phyloP scores from a whole-genome alignment of 331 rosid genomes.

The Pyrus hybrid region DNA sequence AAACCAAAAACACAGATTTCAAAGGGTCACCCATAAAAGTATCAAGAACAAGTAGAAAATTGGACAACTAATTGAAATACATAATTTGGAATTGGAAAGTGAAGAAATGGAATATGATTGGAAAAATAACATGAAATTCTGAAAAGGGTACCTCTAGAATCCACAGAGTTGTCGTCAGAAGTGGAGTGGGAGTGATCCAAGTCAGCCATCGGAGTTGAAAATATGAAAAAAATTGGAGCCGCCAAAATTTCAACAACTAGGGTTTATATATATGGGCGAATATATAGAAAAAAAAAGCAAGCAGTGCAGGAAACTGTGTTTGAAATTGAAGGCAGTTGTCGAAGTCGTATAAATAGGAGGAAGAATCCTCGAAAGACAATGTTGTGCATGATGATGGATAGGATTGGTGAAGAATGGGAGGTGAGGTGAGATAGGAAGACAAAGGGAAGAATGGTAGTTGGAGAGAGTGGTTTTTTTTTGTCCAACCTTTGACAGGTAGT shows the following conservation, averaged over 20 bases:
- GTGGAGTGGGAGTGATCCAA: constrained; percentile 40
- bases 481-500: constrained; percentile 54
- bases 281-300: background rate
- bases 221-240: constrained; percentile 13
- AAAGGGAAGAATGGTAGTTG: constrained; percentile 63
- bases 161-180: constrained; percentile 28
- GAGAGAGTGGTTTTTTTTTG: background rate
- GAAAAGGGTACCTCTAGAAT: constrained; percentile 51
- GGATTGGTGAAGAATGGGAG: constrained; percentile 15
- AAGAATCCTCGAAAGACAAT: background rate
- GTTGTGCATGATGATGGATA: background rate
- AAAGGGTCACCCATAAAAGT: background rate
- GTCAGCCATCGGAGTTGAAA: constrained; percentile 43
- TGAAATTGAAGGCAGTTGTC: constrained; percentile 11
- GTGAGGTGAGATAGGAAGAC: constrained; percentile 23
- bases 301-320: constrained; percentile 9
- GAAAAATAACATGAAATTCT: background rate
- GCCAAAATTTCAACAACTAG: background rate
- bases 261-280: background rate
- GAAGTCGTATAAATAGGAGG: constrained; percentile 30
- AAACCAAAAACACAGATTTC: background rate
- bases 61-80: background rate
- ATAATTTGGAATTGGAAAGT: background rate
- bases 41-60: background rate
- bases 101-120: background rate